A percentile compares a stretch with the other conserved stretches of the same genome.
phyloP scores from a whole-genome alignment of 1,284 basidiomycete genomes.

The Ceratobasidium sp. region DNA sequence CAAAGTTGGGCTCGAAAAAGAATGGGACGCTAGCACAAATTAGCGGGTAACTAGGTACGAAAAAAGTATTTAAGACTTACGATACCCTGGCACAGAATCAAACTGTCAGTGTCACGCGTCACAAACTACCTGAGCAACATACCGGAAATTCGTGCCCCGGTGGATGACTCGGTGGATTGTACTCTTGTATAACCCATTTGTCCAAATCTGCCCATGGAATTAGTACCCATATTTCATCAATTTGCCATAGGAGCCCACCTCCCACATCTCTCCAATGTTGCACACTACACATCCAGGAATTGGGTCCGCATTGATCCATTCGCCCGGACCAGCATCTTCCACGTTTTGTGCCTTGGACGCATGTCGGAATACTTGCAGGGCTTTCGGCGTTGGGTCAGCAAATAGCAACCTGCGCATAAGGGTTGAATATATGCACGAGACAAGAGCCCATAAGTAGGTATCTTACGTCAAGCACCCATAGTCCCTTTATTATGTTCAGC shows the following conservation, averaged over 20 bases:
- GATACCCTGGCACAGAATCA: slow-evolving; percentile 57
- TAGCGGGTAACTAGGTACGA: not conserved
- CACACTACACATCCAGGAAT: slow-evolving; percentile 78
- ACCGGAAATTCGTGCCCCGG: slow-evolving; percentile 71
- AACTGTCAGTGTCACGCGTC: slow-evolving; percentile 1
- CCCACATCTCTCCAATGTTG: slow-evolving; percentile 80
- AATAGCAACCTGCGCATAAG: slow-evolving; percentile 72
- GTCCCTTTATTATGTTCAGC: too few species aligned
- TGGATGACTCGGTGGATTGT: slow-evolving; percentile 84
- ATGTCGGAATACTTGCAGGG: slow-evolving; percentile 78
- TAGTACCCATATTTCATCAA: not conserved
- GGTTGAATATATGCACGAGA: slow-evolving; percentile 21
- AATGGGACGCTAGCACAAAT: slow-evolving; percentile 68
- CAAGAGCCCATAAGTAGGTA: slow-evolving; percentile 37
- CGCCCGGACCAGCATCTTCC: slow-evolving; percentile 55
- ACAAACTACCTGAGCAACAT: slow-evolving; percentile 64
- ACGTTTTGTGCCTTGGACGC: slow-evolving; percentile 52
- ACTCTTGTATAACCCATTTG: slow-evolving; percentile 74
- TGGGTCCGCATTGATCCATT: slow-evolving; percentile 81
- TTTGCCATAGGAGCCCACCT: slow-evolving; percentile 24
- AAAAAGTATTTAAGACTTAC: slow-evolving; percentile 53
- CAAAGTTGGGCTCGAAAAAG: slow-evolving; percentile 85
- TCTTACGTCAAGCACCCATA: slow-evolving; percentile 84
- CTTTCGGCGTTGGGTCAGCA: slow-evolving; percentile 76
- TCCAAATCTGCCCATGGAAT: slow-evolving; percentile 66